phyloP scores from a whole-genome alignment of 257 asterid species.

The Haberlea rhodopensis region DNA sequence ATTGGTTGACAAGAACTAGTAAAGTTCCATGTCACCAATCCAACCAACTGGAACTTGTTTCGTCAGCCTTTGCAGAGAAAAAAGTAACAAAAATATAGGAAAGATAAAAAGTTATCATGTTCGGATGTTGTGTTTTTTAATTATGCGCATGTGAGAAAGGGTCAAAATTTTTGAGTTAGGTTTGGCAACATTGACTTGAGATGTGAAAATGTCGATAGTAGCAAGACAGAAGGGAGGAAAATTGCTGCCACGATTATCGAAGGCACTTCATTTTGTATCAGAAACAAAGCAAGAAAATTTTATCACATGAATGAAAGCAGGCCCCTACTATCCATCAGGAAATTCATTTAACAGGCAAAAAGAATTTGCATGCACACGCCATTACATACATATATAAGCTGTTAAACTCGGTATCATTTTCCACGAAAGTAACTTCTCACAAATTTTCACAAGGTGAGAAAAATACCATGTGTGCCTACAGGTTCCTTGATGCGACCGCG shows the following conservation, averaged over 20 bases:
- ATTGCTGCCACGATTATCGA: too few relatives aligned
- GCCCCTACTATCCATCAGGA: background rate
- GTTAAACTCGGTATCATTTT: background rate
- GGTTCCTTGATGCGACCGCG: constrained; percentile 98
- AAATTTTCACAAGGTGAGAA: constrained; percentile 2
- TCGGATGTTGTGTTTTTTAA: too few relatives aligned
- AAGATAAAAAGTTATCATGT: too few relatives aligned
- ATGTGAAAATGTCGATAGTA: too few relatives aligned
- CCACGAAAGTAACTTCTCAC: background rate
- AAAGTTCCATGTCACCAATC: background rate
- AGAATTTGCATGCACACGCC: background rate
- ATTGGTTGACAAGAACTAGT: too few relatives aligned
- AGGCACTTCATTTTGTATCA: background rate
- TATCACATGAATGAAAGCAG: background rate
- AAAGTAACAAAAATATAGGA: too few relatives aligned
- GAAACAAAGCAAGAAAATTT: too few relatives aligned
- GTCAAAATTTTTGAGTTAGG: too few relatives aligned
- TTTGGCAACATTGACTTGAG: too few relatives aligned
- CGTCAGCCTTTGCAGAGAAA: background rate
- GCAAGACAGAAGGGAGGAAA: too few relatives aligned
- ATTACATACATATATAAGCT: background rate
- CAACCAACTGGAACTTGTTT: background rate
- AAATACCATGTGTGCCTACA: constrained; percentile 94
- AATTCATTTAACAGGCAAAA: background rate
- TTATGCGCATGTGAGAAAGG: too few relatives aligned